Evolutionary conservation across 345 rosid species (phyloP).

Genomic region (Salix viminalis): DNA sequence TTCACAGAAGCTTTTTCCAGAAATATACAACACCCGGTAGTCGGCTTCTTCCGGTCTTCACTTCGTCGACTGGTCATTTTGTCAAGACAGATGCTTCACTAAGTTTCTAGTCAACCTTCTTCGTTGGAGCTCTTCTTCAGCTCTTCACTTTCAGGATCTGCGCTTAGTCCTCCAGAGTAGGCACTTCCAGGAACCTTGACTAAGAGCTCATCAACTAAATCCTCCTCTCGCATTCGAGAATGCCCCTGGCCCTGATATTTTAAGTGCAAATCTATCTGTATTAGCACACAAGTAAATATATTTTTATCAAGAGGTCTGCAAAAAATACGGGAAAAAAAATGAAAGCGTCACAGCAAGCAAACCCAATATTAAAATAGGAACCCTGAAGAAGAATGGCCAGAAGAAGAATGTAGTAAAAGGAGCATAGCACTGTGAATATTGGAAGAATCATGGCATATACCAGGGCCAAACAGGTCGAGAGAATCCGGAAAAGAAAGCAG

Average conservation of each 20-base stretch:
- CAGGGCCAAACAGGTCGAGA: no score
- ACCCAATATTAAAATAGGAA: no score
- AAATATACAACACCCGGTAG: no score
- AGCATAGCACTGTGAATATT: no score
- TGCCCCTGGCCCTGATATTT: conserved; percentile 37
- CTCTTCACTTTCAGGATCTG: background rate
- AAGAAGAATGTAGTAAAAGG: no score
- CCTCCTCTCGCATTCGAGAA: conserved; percentile 23
- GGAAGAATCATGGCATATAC: no score
- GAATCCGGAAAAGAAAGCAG: no score
- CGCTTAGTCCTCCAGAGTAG: conserved; percentile 35
- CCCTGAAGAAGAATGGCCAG: no score
- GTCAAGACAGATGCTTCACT: background rate
- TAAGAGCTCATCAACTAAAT: conserved; percentile 56
- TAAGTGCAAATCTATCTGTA: background rate
- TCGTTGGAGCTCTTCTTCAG: background rate
- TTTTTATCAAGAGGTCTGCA: background rate
- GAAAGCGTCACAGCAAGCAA: background rate
- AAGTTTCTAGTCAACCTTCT: background rate
- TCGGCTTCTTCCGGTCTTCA: no score
- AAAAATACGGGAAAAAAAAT: background rate
- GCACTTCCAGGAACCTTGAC: conserved; percentile 89
- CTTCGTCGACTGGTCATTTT: no score
- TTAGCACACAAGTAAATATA: background rate
- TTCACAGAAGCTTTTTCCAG: no score